These are phyloP conservation scores for Barnettozyma wickerhamii DNA, from an alignment of 805 yeast genomes.

Conservation along the genomic window DNA sequence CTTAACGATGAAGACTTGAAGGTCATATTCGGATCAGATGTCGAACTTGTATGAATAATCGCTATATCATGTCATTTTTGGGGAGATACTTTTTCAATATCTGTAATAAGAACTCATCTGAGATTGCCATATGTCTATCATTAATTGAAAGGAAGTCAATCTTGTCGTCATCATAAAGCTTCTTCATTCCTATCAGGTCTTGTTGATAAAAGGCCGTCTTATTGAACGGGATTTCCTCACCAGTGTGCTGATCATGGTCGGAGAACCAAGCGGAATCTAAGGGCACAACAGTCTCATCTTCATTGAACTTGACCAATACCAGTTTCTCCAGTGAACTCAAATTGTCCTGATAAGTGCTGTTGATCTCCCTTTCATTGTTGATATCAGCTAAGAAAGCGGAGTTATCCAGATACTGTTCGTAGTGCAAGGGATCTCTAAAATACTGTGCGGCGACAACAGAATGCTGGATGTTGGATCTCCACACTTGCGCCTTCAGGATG, in stretches of 20 bases:
- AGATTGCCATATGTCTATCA: slow-evolving; percentile 63
- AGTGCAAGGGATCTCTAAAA: slow-evolving; percentile 56
- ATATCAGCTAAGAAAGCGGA: slow-evolving; percentile 60
- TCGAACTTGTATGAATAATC: slow-evolving; percentile 17
- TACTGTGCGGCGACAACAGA: slow-evolving; percentile 69
- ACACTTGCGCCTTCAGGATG: slow-evolving; percentile 54
- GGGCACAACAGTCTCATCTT: slow-evolving; percentile 70
- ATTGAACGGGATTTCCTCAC: slow-evolving; percentile 39
- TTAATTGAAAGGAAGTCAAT: slow-evolving; percentile 48
- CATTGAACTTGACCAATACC: slow-evolving; percentile 53
- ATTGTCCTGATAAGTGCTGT: slow-evolving; percentile 38
- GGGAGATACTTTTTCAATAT: slow-evolving; percentile 43
- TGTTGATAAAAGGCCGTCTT: slow-evolving; percentile 46
- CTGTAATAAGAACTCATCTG: slow-evolving; percentile 42
- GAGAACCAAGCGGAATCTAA: slow-evolving; percentile 66
- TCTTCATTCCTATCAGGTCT: slow-evolving; percentile 57
- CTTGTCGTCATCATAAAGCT: slow-evolving; percentile 37
- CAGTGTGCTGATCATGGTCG: slow-evolving; percentile 45
- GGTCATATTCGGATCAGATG: slow-evolving; percentile 22
- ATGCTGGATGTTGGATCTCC: slow-evolving; percentile 52
- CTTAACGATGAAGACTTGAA: slow-evolving; percentile 11
- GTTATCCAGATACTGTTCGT: slow-evolving; percentile 48
- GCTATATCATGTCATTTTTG: background rate
- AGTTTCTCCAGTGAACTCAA: slow-evolving; percentile 44
- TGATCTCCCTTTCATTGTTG: slow-evolving; percentile 53